Percentiles rank a stretch among this genome's conserved stretches.
These are phyloP conservation scores for Hortaea werneckii DNA, from an alignment of 2,329 filamentous ascomycete genomes.

Conservation along the genomic window DNA sequence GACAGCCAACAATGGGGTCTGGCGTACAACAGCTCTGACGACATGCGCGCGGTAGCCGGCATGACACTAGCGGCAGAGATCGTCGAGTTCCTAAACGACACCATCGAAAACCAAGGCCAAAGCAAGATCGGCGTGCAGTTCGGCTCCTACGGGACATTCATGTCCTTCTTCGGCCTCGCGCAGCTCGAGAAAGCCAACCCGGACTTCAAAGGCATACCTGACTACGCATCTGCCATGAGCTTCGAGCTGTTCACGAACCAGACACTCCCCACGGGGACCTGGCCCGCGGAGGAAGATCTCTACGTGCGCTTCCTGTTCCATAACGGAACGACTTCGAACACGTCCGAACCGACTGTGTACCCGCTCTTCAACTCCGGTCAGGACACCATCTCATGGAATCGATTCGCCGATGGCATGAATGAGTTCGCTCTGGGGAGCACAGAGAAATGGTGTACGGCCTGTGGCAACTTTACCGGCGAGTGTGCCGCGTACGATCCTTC, in stretches of 20 bases:
- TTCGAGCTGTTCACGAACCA: slow-evolving; percentile 61
- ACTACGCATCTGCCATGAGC: slow-evolving; percentile 72
- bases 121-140: slow-evolving; percentile 45
- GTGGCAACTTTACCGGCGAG: slow-evolving; percentile 59
- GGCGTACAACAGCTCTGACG: slow-evolving; percentile 59
- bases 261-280: slow-evolving; percentile 31
- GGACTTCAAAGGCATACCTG: slow-evolving; percentile 67
- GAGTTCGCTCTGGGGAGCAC: slow-evolving; percentile 58
- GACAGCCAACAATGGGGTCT: slow-evolving; percentile 73
- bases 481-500: slow-evolving; percentile 45
- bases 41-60: slow-evolving; percentile 36
- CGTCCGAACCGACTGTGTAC: slow-evolving; percentile 41
- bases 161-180: slow-evolving; percentile 52
- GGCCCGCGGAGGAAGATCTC: slow-evolving; percentile 35
- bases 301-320: slow-evolving; percentile 53
- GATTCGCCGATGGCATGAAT: slow-evolving; percentile 54
- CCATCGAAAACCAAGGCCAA: slow-evolving; percentile 28
- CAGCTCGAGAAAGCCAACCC: slow-evolving; percentile 39
- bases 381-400: slow-evolving; percentile 53
- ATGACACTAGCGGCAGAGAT: slow-evolving; percentile 40
- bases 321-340: slow-evolving; percentile 46
- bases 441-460: slow-evolving; percentile 61
- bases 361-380: slow-evolving; percentile 50
- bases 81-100: slow-evolving; percentile 35
- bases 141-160: slow-evolving; percentile 51